These are phyloP conservation scores for Naegleria lovaniensis DNA, from an alignment of 208 protist genomes.

Conservation along the genomic window DNA sequence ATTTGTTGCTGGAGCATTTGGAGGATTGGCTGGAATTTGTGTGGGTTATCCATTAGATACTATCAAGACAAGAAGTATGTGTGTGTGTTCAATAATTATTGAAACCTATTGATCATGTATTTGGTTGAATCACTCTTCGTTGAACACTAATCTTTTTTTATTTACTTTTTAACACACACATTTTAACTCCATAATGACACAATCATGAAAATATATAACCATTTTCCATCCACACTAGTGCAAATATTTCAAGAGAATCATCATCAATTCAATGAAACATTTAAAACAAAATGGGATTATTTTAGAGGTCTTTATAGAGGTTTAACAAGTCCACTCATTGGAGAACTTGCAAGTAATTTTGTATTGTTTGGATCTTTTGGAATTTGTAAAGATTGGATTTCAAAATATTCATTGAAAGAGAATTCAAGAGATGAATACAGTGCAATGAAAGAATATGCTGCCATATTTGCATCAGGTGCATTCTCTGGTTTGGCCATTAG, in stretches of 20 bases:
- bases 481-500: slow-evolving; percentile 14
- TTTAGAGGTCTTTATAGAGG: slow-evolving; percentile 3
- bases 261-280: slow-evolving; percentile 16
- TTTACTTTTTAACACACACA: too few species aligned
- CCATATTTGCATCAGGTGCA: neutral
- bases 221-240: neutral
- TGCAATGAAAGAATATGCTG: neutral
- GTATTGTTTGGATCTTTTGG: slow-evolving; percentile 21
- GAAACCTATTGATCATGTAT: too few species aligned
- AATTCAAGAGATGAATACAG: neutral
- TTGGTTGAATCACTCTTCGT: too few species aligned
- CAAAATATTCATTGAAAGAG: neutral
- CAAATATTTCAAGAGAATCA: slow-evolving; percentile 13
- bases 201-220: neutral
- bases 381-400: slow-evolving; percentile 6
- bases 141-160: too few species aligned
- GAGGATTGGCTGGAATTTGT: neutral
- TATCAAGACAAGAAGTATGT: slow-evolving; percentile 14
- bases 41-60: slow-evolving; percentile 12
- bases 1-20: neutral
- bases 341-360: slow-evolving; percentile 14
- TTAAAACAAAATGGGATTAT: neutral
- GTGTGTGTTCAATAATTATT: too few species aligned
- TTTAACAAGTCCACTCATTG: neutral
- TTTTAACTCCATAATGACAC: too few species aligned